Base-by-base conservation (phyloP, 2,329 filamentous ascomycete genomes). In the Scytalidium lignicola region DNA sequence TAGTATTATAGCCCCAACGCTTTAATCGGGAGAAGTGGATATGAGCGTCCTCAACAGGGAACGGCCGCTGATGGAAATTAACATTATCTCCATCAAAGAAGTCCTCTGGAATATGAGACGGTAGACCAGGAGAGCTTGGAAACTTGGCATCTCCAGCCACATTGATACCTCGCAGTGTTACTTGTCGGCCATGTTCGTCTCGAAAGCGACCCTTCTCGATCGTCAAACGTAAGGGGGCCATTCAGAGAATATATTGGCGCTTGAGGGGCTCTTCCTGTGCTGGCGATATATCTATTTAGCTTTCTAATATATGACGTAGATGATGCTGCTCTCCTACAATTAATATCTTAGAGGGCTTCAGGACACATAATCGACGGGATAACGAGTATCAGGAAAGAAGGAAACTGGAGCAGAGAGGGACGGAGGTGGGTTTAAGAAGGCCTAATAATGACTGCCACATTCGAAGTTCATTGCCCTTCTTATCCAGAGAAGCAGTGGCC, bases 51-150 rank as follows among this genome's bases (percentile, higher is more conserved):
- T 88, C 82, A 43, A 88, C 77, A 3, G 85, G 74, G 59, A 99
- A 99, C 0, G 93, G 93, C 2, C 91, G 80, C 51, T 83, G 80
- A 57, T 92, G 86, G 63, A 99, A 99, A 19, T 86, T 91, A 53
- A 97, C 88, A 57, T 85, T 83, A 68, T 99, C 92, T 60, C 87
- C 91, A 53, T 97, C 88, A 67, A 95, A 97, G 76, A 99, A 99
- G 59, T 83, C 74, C 13, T 90, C 78, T 26, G 75, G 67, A 10
- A 88, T 68, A 64, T 96, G 88, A 0, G 93, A 96, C 4, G 90
- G 90, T 47, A 87, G 75, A 55, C 95, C 75, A 15, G 93, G 93
- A 29, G 76, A 76, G 63, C 85, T 89, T 23, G 93, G 93, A 51
- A 89, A 85, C 71, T 99, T 99, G 62, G 88, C 83, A 64, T 97